Conservation (phyloP, 208 protist species). For the Leishmania braziliensis region DNA sequence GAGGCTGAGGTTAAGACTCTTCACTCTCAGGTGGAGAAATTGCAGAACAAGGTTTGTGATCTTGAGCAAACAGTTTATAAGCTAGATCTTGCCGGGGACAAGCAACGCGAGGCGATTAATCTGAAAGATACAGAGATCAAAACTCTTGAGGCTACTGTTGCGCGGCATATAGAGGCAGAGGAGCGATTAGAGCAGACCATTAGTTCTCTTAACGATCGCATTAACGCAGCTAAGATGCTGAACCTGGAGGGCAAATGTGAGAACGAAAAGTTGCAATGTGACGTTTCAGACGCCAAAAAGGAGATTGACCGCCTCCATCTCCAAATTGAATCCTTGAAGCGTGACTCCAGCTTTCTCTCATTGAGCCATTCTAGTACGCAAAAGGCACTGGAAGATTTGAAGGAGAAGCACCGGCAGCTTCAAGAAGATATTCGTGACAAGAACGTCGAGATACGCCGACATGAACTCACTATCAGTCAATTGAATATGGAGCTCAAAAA, state of each 20-base stretch:
- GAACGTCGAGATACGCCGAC: conserved; percentile 56
- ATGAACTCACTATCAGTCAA: conserved; percentile 67
- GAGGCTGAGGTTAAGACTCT: conserved; percentile 47
- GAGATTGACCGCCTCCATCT: conserved; percentile 54
- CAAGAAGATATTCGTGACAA: conserved; percentile 72
- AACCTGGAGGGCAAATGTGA: conserved; percentile 63
- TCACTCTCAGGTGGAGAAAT: conserved; percentile 49
- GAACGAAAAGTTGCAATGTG: conserved; percentile 65
- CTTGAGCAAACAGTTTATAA: conserved; percentile 74
- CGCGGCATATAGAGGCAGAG: conserved; percentile 45
- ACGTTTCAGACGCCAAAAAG: conserved; percentile 55
- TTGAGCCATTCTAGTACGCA: conserved; percentile 52
- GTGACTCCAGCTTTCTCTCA: conserved; percentile 44
- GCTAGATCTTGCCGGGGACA: conserved; percentile 63
- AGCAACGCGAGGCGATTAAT: conserved; percentile 63
- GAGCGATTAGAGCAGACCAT: conserved; percentile 73
- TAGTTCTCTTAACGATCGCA: conserved; percentile 67
- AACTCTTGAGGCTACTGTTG: conserved; percentile 49
- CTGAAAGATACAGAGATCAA: conserved; percentile 81
- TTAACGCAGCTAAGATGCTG: conserved; percentile 73
- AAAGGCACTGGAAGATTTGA: conserved; percentile 56
- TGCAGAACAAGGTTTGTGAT: conserved; percentile 64
- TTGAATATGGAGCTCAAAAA: conserved; percentile 66
- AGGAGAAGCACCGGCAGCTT: conserved; percentile 40
- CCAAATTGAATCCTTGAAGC: conserved; percentile 54